Evolutionary conservation across 2,329 filamentous ascomycete genomes (phyloP).

Genomic region (Colletotrichum navitas): DNA sequence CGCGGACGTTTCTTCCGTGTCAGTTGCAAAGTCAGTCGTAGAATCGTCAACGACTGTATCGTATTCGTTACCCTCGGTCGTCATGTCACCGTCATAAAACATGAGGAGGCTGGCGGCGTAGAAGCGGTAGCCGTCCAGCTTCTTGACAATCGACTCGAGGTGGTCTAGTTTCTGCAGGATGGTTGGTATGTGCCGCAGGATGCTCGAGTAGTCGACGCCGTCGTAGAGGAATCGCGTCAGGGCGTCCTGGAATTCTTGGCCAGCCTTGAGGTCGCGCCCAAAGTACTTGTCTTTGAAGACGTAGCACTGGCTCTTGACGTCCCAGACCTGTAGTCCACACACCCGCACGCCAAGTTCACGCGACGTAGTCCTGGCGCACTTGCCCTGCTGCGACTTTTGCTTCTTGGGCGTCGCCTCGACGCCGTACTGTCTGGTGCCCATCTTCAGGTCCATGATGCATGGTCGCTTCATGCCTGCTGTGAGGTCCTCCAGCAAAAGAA

Average conservation of each 20-base stretch:
- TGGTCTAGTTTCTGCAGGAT: slow-evolving; percentile 86
- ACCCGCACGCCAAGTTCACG: slow-evolving; percentile 91
- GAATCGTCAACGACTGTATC: slow-evolving; percentile 68
- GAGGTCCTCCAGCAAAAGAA: slow-evolving; percentile 92
- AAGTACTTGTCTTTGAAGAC: slow-evolving; percentile 99
- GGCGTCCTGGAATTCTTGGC: slow-evolving; percentile 88
- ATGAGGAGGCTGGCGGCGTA: slow-evolving; percentile 96
- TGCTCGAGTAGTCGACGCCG: slow-evolving; percentile 82
- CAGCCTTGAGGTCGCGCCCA: slow-evolving; percentile 87
- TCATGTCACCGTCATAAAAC: slow-evolving; percentile 90
- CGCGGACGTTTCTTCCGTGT: slow-evolving; percentile 65
- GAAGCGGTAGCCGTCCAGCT: slow-evolving; percentile 88
- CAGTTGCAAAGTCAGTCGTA: slow-evolving; percentile 69
- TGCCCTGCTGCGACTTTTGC: slow-evolving; percentile 89
- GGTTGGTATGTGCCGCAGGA: slow-evolving; percentile 87
- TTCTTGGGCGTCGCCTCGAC: slow-evolving; percentile 94
- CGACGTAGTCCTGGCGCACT: slow-evolving; percentile 93
- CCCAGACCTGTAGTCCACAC: slow-evolving; percentile 97
- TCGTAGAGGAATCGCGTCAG: slow-evolving; percentile 93
- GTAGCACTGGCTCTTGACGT: slow-evolving; percentile 84
- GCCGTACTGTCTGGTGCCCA: slow-evolving; percentile 97
- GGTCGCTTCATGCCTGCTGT: slow-evolving; percentile 97
- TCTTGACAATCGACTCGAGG: slow-evolving; percentile 85
- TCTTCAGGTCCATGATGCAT: slow-evolving; percentile 97
- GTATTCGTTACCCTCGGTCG: slow-evolving; percentile 60